Base-by-base conservation (phyloP, 345 rosid species). In the Viola odorata region DNA sequence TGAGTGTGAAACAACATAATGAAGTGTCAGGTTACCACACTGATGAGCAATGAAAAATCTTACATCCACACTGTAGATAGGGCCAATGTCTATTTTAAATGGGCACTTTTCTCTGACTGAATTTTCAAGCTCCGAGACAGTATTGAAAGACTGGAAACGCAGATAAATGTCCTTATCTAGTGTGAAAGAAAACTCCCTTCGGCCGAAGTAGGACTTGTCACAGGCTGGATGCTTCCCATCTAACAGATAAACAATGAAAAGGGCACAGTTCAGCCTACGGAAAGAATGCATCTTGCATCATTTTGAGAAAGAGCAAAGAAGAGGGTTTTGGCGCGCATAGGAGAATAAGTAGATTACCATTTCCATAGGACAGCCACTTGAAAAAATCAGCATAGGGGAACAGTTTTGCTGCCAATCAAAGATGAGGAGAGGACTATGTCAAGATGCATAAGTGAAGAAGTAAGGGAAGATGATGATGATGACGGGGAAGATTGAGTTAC, bases 191-290 rank as follows among this genome's bases (percentile, higher is more conserved):
- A 92, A 85, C 55, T 92, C 98, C 71, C 97, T 85, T 57, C 95
- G 71, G 51, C 84, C 82, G 57, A 84, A 66, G 77, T 83, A 89
- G 55, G 78, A 82, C 23, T 69, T 78, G 66, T 92, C 94, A 44
- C 98, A 92, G 50, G 79, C 97, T 40, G 96, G 96, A 79, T 89
- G 98, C 77, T 84, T 89, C 70, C 96, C 97, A 77, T 89, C 96
- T 91, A 78, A 54, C 63, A 9, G 66, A 5, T 37, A 59, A 63
- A 8, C 56, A 64, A 60, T 45, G 45, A 50, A 62, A 10, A 23
- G 45, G 41, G 7, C 39, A 5, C 56, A 38, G 36, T 12, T 51
- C 40, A 44, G 41, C 15, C 14, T 8, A 6, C 0, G 15, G 3
- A 44, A 11, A 6, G 7, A 44, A 11, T 11, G 47, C 47, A 44